Evolutionary conservation across 768 basidiomycete genomes (phyloP).

Genomic region (Suillus bovinus): DNA sequence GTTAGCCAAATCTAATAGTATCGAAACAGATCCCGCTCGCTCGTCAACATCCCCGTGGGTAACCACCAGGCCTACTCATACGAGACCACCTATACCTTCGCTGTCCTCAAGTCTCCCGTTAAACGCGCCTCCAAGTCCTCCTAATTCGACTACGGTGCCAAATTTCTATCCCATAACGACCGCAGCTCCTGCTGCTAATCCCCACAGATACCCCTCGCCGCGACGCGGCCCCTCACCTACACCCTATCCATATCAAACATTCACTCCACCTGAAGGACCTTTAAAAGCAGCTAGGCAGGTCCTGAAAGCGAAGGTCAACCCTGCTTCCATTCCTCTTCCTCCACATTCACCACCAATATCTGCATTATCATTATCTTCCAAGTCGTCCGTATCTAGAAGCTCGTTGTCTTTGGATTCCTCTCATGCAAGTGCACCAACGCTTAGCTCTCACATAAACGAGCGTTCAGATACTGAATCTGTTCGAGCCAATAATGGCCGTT

Average conservation of each 20-base stretch:
- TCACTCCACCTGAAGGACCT: slow-evolving; percentile 26
- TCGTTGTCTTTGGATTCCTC: slow-evolving; percentile 45
- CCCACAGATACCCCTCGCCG: slow-evolving; percentile 48
- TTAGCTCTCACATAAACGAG: slow-evolving; percentile 45
- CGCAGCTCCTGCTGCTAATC: slow-evolving; percentile 54
- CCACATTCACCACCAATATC: slow-evolving; percentile 74
- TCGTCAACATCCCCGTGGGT: slow-evolving; percentile 34
- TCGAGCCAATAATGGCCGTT: slow-evolving; percentile 10
- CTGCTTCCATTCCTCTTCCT: slow-evolving; percentile 57
- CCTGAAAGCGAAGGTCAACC: slow-evolving; percentile 46
- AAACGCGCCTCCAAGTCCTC: slow-evolving; percentile 27
- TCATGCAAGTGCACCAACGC: slow-evolving; percentile 38
- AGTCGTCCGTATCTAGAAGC: slow-evolving; percentile 62
- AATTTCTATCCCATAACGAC: slow-evolving; percentile 59
- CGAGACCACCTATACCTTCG: slow-evolving; percentile 31
- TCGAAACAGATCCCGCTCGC: slow-evolving; percentile 31
- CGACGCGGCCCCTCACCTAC: slow-evolving; percentile 37
- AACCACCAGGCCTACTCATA: slow-evolving; percentile 30
- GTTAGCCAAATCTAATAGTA: slow-evolving; percentile 37
- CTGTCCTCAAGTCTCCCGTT: slow-evolving; percentile 27
- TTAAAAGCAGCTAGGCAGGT: slow-evolving; percentile 18
- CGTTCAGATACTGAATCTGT: slow-evolving; percentile 24
- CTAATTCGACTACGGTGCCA: slow-evolving; percentile 17
- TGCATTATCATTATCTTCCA: slow-evolving; percentile 73
- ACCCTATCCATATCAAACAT: slow-evolving; percentile 33